Evolutionary conservation across 2,329 filamentous ascomycete species (phyloP), one percentile per base, ranked within the genome.

Genomic region (Sporothrix humicola): DNA sequence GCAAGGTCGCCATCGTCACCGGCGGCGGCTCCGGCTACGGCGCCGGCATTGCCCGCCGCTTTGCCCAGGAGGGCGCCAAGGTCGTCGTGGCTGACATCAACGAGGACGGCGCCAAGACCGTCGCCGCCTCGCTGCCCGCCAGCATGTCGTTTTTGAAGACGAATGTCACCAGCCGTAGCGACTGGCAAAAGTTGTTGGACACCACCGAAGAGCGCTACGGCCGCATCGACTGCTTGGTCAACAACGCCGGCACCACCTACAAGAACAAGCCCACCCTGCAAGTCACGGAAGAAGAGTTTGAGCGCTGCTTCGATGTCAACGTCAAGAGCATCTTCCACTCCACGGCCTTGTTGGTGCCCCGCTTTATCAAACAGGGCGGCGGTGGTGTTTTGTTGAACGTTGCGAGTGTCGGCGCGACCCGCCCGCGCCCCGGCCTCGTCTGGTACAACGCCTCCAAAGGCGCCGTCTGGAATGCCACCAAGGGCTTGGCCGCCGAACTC

Each of bases 311-410:
- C 54, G 54, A n/a, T 3, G 54, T 58, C 54, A 58, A 58, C 54
- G 20, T 58, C 54, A 58, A 58, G 54, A 58, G 54, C 54, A 58
- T 58, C 54, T 58, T 20, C 54, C 54, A 48, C 46, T 48, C 46
- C 1, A 52, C 50, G 3, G n/a, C 15, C 15, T 15, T 48, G 4
- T 7, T 48, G 3, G 46, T 48, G 50, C 50, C 15, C 50, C 50
- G 50, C 2, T 17, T 52, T 7, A 52, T n/a, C 50, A 52, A 52
- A 15, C 50, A 52, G n/a, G 50, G 50, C 50, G 50, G 50, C 50
- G 50, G 50, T 7, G 50, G 50, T 52, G 50, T 52, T 7, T 7
- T 52, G 12, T 7, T 52, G 50, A 52, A 52, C 6, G 50, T 52
- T 15, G 50, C 48, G 2, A 52, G 48, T 17, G 50, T 52, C 15